These are phyloP conservation scores for Tilletia setariae DNA, from an alignment of 1,284 basidiomycete species.

Conservation along the genomic window DNA sequence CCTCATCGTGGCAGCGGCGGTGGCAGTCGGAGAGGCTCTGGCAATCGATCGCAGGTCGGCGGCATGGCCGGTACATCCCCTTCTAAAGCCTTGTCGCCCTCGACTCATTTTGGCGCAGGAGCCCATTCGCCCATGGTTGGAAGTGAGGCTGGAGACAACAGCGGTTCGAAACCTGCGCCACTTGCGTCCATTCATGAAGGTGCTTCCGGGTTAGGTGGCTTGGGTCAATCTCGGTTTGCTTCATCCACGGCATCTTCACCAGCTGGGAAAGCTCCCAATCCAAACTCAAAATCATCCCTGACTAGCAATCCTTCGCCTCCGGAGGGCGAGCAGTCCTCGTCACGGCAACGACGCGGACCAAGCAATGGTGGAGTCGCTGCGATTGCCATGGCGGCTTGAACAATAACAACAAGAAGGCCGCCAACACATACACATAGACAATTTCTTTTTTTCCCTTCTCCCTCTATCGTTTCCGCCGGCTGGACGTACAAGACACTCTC, in stretches of 20 bases:
- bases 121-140: not conserved
- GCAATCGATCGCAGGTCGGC: not conserved
- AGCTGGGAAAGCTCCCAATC: not conserved
- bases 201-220: not conserved
- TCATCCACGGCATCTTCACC: not conserved
- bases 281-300: not conserved
- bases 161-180: not conserved
- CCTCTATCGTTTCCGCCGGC: too few species aligned
- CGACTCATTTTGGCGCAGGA: not conserved
- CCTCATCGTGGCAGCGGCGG: not conserved
- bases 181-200: not conserved
- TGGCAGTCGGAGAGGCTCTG: not conserved
- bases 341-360: not conserved
- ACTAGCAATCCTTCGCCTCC: not conserved
- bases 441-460: too few species aligned
- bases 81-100: not conserved
- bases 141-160: not conserved
- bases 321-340: not conserved
- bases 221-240: not conserved
- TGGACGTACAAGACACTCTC: too few species aligned
- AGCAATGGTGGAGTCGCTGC: not conserved
- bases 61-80: too few species aligned
- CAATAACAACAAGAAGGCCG: not conserved
- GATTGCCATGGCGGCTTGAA: conserved; percentile 3
- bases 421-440: not conserved